A percentile compares a stretch with the other conserved stretches of the same genome.
Evolutionary conservation across 2,329 filamentous ascomycete genomes (phyloP).

Genomic region (Ceratocystis huliohia): DNA sequence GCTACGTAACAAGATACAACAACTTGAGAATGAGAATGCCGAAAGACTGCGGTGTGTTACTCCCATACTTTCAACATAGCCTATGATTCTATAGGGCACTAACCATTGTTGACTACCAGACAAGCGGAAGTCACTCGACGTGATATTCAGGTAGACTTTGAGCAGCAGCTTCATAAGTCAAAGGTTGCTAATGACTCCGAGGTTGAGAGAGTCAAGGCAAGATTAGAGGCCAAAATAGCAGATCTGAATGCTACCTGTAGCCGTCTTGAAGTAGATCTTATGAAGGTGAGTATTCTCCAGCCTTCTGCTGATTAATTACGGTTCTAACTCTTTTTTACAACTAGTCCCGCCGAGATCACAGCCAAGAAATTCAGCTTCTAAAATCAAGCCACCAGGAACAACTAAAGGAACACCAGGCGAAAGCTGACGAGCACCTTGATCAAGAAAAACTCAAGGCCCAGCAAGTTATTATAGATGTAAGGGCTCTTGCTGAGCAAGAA

Average conservation of each 20-base stretch:
- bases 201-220: slow-evolving; percentile 35
- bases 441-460: slow-evolving; percentile 26
- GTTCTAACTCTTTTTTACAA: slow-evolving; percentile 10
- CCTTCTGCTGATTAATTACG: neutral
- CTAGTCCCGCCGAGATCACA: slow-evolving; percentile 48
- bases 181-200: slow-evolving; percentile 39
- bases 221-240: slow-evolving; percentile 48
- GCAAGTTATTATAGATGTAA: slow-evolving; percentile 5
- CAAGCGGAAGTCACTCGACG: slow-evolving; percentile 22
- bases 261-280: slow-evolving; percentile 48
- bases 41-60: slow-evolving; percentile 18
- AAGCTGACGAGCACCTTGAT: slow-evolving; percentile 22
- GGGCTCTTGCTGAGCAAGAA: neutral
- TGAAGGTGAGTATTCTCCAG: slow-evolving; percentile 37
- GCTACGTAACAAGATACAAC: slow-evolving; percentile 24
- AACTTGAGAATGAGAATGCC: slow-evolving; percentile 21
- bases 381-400: slow-evolving; percentile 29
- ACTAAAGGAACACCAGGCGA: neutral
- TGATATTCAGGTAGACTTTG: slow-evolving; percentile 24
- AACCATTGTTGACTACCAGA: neutral
- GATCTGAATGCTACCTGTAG: slow-evolving; percentile 49
- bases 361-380: slow-evolving; percentile 46
- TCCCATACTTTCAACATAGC: neutral
- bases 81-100: neutral
- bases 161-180: slow-evolving; percentile 34